A percentile compares a stretch with the other conserved stretches of the same genome.
Conservation (phyloP, 2,329 filamentous ascomycete species). For the Cytospora mali region DNA sequence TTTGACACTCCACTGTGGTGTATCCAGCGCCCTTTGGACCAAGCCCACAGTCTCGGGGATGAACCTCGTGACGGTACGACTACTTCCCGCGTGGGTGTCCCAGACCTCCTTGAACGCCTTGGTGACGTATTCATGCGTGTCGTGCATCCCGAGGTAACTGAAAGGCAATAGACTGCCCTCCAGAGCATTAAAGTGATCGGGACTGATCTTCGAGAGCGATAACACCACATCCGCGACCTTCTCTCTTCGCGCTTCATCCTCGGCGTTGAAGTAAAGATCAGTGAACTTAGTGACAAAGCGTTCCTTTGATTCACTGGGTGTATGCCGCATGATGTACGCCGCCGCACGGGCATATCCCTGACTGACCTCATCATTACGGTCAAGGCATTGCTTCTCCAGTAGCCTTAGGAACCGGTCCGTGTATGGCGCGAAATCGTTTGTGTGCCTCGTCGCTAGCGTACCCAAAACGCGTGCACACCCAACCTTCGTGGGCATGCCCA, state of each 20-base stretch:
- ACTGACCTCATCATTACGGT: slow-evolving; percentile 92
- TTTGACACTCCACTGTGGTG: slow-evolving; percentile 85
- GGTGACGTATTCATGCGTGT: slow-evolving; percentile 76
- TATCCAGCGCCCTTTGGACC: slow-evolving; percentile 69
- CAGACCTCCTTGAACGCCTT: slow-evolving; percentile 85
- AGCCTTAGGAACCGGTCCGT: slow-evolving; percentile 75
- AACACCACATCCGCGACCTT: slow-evolving; percentile 83
- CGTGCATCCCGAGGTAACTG: slow-evolving; percentile 84
- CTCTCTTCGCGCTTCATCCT: slow-evolving; percentile 74
- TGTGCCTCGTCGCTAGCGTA: slow-evolving; percentile 80
- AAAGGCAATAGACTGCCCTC: slow-evolving; percentile 80
- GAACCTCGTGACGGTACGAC: slow-evolving; percentile 79
- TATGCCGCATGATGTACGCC: slow-evolving; percentile 76
- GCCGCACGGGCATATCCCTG: slow-evolving; percentile 84
- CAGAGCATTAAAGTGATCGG: slow-evolving; percentile 81
- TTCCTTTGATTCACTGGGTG: slow-evolving; percentile 51
- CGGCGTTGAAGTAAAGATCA: slow-evolving; percentile 77
- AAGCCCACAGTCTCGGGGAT: slow-evolving; percentile 78
- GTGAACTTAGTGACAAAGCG: slow-evolving; percentile 58
- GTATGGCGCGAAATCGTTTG: slow-evolving; percentile 72
- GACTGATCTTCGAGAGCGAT: slow-evolving; percentile 81
- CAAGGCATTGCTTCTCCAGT: slow-evolving; percentile 79
- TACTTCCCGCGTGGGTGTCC: slow-evolving; percentile 87
- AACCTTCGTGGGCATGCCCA: slow-evolving; percentile 92
- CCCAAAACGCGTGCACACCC: slow-evolving; percentile 85